Percentiles rank a stretch among this genome's conserved stretches.
These are phyloP conservation scores for Candida arabinofermentans DNA, from an alignment of 805 yeast species.

Conservation along the genomic window DNA sequence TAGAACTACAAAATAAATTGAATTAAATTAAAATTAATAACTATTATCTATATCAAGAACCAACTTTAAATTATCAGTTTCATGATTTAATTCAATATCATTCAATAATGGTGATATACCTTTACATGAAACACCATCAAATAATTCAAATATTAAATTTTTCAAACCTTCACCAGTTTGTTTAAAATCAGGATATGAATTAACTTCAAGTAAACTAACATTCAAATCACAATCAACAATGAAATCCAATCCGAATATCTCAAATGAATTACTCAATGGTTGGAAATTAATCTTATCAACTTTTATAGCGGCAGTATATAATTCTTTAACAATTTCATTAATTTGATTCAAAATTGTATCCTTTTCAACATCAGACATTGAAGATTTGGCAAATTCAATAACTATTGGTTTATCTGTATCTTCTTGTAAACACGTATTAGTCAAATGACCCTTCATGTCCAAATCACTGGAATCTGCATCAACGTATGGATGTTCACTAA, in stretches of 20 bases:
- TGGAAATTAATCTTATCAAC: conserved; percentile 83
- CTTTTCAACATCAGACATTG: conserved; percentile 34
- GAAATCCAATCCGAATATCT: conserved; percentile 87
- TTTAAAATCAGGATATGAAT: conserved; percentile 94
- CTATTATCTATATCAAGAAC: conserved; percentile 33
- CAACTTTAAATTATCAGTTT: conserved; percentile 20
- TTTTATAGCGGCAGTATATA: conserved; percentile 74
- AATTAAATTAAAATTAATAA: conserved; percentile 1
- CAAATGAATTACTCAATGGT: conserved; percentile 78
- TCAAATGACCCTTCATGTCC: conserved; percentile 71
- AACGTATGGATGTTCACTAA: conserved; percentile 56
- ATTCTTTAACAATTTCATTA: conserved; percentile 57
- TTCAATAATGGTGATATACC: conserved; percentile 48
- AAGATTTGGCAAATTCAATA: conserved; percentile 57
- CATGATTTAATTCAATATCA: conserved; percentile 6
- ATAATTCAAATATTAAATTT: conserved; percentile 58
- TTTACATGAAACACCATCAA: conserved; percentile 48
- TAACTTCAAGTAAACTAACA: conserved; percentile 75
- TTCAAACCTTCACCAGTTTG: conserved; percentile 85
- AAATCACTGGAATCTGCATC: conserved; percentile 29
- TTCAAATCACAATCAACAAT: conserved; percentile 53
- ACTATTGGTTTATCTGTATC: conserved; percentile 40
- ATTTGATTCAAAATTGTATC: conserved; percentile 49
- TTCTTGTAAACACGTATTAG: conserved; percentile 87
- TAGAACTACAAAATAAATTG: conserved; percentile 2